A percentile compares a stretch with the other conserved stretches of the same genome.
Evolutionary conservation across 441 rosid genomes (phyloP).

Genomic region (Hura crepitans): DNA sequence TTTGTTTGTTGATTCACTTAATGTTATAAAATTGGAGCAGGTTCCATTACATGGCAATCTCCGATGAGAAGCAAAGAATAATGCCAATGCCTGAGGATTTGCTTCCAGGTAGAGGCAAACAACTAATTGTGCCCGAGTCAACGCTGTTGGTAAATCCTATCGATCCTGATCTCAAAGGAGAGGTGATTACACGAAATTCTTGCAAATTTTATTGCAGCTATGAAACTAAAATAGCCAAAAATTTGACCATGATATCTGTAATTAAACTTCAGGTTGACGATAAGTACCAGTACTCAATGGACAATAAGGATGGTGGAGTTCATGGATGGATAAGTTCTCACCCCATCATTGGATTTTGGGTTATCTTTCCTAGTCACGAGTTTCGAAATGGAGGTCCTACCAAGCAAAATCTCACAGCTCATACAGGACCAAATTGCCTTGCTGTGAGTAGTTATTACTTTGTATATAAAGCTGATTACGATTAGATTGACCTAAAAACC

Average conservation of each 20-base stretch:
- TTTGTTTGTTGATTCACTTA: background rate
- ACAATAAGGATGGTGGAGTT: constrained; percentile 37
- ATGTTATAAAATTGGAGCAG: constrained; percentile 13
- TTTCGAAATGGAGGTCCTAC: constrained; percentile 42
- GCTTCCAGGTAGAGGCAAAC: constrained; percentile 38
- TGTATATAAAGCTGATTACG: background rate
- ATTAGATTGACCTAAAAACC: too few species aligned
- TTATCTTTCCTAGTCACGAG: constrained; percentile 35
- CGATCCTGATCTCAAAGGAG: constrained; percentile 38
- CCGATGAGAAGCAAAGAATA: constrained; percentile 38
- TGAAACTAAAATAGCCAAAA: background rate
- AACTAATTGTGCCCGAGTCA: constrained; percentile 34
- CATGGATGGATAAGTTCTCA: constrained; percentile 44
- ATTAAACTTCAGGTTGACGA: constrained; percentile 38
- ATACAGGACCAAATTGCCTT: constrained; percentile 34
- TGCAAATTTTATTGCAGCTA: background rate
- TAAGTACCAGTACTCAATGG: constrained; percentile 42
- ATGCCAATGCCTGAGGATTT: constrained; percentile 45
- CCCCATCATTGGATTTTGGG: constrained; percentile 39
- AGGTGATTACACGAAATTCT: constrained; percentile 22
- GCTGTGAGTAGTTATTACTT: constrained; percentile 25
- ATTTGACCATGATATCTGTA: background rate
- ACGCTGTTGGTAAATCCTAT: constrained; percentile 33
- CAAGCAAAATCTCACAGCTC: constrained; percentile 41
- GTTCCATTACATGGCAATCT: constrained; percentile 43